These are phyloP conservation scores for Candida sanyiensis DNA, from an alignment of 805 yeast species.

Conservation along the genomic window DNA sequence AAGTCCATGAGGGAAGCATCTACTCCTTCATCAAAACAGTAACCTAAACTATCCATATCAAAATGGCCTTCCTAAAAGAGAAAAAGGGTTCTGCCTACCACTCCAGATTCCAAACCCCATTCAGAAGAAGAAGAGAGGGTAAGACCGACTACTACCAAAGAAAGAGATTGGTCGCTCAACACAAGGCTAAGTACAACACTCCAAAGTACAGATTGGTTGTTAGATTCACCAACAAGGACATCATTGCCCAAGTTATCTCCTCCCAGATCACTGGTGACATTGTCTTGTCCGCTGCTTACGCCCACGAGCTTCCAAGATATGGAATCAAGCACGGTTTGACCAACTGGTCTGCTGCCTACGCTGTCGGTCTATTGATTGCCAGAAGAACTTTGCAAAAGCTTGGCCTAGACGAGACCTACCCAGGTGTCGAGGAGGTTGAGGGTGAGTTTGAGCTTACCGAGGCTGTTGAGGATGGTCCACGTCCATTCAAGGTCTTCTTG, in stretches of 20 bases:
- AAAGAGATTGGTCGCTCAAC: slow-evolving; percentile 99
- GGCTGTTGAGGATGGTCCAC: slow-evolving; percentile 99
- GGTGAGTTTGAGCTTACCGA: slow-evolving; percentile 98
- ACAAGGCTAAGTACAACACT: slow-evolving; percentile 99
- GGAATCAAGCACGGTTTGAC: slow-evolving; percentile 98
- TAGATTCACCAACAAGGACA: slow-evolving; percentile 99
- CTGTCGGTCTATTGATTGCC: slow-evolving; percentile 96
- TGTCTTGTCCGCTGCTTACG: slow-evolving; percentile 95
- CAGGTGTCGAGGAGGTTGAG: slow-evolving; percentile 98
- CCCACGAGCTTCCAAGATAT: slow-evolving; percentile 97
- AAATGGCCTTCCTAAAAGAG: slow-evolving; percentile 72
- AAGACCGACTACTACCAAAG: slow-evolving; percentile 99
- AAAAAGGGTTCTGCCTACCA: slow-evolving; percentile 88
- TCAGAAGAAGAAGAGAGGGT: slow-evolving; percentile 99
- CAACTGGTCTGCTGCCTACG: slow-evolving; percentile 99
- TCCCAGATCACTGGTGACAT: slow-evolving; percentile 96
- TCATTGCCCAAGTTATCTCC: slow-evolving; percentile 95
- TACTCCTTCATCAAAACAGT: background rate
- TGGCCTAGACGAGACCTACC: slow-evolving; percentile 96
- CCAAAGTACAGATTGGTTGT: slow-evolving; percentile 99
- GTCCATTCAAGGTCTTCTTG: slow-evolving; percentile 99
- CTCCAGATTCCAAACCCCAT: slow-evolving; percentile 99
- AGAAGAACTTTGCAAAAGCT: slow-evolving; percentile 98
- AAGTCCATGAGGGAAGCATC: background rate
- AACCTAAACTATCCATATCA: slow-evolving; percentile 17